These are phyloP conservation scores for Asterella californica DNA, from an alignment of 225 moss, liverwort and hornwort species.

Conservation along the genomic window DNA sequence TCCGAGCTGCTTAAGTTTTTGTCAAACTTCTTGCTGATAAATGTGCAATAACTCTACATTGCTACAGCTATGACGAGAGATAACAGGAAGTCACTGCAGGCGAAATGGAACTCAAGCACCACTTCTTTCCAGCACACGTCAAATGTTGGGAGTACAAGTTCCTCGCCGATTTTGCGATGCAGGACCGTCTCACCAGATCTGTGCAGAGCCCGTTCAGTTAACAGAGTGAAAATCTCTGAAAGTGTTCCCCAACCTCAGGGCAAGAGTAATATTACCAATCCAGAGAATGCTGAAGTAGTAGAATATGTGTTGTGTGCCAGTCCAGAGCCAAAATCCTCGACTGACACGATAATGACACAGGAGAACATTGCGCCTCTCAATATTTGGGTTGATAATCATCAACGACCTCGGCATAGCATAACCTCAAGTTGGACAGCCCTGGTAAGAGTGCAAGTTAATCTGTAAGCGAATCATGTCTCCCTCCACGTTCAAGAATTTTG, in stretches of 20 bases:
- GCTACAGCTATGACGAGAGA: slow-evolving; percentile 8
- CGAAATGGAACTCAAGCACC: slow-evolving; percentile 14
- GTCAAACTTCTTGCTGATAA: not conserved
- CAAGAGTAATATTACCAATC: not conserved
- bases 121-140: not conserved
- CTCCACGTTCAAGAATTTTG: too few relatives aligned
- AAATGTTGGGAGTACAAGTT: slow-evolving; percentile 7
- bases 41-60: not conserved
- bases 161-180: slow-evolving; percentile 16
- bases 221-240: not conserved
- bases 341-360: not conserved
- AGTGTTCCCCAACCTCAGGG: not conserved
- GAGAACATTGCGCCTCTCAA: not conserved
- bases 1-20: not conserved
- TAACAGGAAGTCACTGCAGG: not conserved
- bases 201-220: not conserved
- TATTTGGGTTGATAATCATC: not conserved
- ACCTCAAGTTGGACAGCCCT: not conserved
- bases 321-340: not conserved
- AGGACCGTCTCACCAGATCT: slow-evolving; percentile 18
- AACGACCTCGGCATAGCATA: not conserved
- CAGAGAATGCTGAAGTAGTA: not conserved
- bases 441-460: not conserved
- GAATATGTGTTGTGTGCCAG: not conserved
- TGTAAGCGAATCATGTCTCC: too few relatives aligned